Conservation (phyloP, 2,329 filamentous ascomycete genomes). For the Bipolaris victoriae region DNA sequence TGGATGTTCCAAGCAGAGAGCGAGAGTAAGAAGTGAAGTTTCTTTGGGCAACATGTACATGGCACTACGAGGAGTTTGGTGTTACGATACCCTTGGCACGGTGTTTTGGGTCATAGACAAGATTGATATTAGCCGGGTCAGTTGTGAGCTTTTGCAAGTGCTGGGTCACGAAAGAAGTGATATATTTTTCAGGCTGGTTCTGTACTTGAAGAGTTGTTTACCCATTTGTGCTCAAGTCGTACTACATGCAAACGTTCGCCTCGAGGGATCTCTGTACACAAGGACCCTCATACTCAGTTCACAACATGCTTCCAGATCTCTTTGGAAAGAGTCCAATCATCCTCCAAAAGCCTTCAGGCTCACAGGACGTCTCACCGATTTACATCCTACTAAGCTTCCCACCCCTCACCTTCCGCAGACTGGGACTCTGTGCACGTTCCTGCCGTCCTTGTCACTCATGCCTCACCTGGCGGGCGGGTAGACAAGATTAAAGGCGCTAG, state of each 20-base stretch:
- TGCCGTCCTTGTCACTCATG: slow-evolving; percentile 2
- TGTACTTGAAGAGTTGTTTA: too few species aligned
- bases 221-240: too few species aligned
- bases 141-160: too few species aligned
- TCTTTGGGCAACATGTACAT: neutral
- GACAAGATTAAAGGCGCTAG: slow-evolving; percentile 9
- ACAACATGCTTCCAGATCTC: too few species aligned
- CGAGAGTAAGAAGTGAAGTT: slow-evolving; percentile 19
- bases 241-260: too few species aligned
- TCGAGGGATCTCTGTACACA: too few species aligned
- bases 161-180: neutral
- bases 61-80: neutral
- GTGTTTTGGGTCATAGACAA: neutral
- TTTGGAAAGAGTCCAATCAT: too few species aligned
- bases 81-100: slow-evolving; percentile 7
- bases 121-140: neutral
- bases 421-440: neutral
- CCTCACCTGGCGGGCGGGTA: slow-evolving; percentile 25
- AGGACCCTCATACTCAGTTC: too few species aligned
- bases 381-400: neutral
- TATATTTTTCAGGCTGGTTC: too few species aligned
- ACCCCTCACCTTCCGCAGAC: neutral
- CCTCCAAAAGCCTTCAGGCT: neutral
- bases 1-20: slow-evolving; percentile 86
- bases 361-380: too few species aligned